Conservation (phyloP, 208 protist genomes). For the Leishmania lainsoni region DNA sequence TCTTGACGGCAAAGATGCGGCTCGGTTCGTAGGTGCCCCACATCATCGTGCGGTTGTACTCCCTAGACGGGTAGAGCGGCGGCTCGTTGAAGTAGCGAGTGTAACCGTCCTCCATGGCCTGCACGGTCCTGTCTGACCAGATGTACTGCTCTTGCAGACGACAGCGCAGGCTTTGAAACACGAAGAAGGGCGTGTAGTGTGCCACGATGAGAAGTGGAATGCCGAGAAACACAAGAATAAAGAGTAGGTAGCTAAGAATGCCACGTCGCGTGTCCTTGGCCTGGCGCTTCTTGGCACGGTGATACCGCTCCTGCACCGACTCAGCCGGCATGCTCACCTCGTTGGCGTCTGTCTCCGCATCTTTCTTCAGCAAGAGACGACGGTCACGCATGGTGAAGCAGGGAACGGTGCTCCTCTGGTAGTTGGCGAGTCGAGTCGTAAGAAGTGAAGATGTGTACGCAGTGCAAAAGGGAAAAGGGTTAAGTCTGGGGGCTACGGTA, state of each 20-base stretch:
- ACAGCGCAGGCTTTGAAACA: constrained; percentile 76
- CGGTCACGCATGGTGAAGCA: constrained; percentile 31
- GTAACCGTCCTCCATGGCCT: constrained; percentile 62
- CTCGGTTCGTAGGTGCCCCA: constrained; percentile 90
- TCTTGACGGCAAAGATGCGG: constrained; percentile 82
- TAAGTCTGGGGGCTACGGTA: background rate
- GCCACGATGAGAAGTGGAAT: constrained; percentile 58
- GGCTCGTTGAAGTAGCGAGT: constrained; percentile 56
- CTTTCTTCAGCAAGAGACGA: constrained; percentile 11
- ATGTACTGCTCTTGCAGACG: constrained; percentile 53
- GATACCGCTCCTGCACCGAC: constrained; percentile 30
- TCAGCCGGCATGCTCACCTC: constrained; percentile 42
- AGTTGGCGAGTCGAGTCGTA: background rate
- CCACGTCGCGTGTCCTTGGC: constrained; percentile 31
- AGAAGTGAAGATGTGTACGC: background rate
- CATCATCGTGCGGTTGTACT: constrained; percentile 75
- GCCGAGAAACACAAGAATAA: constrained; percentile 60
- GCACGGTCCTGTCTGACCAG: constrained; percentile 51
- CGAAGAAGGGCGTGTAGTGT: constrained; percentile 81
- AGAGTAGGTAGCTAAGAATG: constrained; percentile 52
- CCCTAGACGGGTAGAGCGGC: constrained; percentile 63
- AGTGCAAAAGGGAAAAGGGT: background rate
- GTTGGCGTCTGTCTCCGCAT: constrained; percentile 2
- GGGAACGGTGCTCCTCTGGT: background rate
- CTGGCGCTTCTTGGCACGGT: constrained; percentile 21